Conservation (phyloP, 208 protist genomes). For the Acanthamoeba triangularis region DNA sequence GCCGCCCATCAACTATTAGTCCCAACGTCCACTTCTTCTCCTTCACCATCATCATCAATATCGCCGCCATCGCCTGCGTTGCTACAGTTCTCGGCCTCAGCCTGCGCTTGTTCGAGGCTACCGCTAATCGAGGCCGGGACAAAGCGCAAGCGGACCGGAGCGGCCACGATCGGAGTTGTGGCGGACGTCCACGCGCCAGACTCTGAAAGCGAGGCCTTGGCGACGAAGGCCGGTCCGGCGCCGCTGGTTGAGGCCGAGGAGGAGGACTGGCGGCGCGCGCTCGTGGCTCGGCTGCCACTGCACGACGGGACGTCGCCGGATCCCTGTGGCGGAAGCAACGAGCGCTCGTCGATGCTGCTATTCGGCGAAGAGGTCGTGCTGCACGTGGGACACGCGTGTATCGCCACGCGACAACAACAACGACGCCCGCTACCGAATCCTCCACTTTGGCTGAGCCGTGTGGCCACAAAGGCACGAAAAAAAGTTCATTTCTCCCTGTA, state of each 20-base stretch:
- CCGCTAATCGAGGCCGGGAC: too few relatives aligned
- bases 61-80: too few relatives aligned
- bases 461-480: too few relatives aligned
- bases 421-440: neutral
- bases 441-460: slow-evolving; percentile 1
- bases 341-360: neutral
- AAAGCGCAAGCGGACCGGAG: too few relatives aligned
- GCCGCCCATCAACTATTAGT: too few relatives aligned
- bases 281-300: neutral
- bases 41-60: too few relatives aligned
- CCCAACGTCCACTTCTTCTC: too few relatives aligned
- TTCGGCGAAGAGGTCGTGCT: slow-evolving; percentile 6
- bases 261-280: slow-evolving; percentile 9
- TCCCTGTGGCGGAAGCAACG: neutral
- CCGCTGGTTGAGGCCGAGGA: neutral
- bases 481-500: too few relatives aligned
- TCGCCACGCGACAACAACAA: neutral
- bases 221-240: neutral
- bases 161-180: too few relatives aligned
- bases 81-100: too few relatives aligned
- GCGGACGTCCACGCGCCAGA: too few relatives aligned
- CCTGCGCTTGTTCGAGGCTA: too few relatives aligned
- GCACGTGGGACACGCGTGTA: neutral
- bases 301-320: neutral
- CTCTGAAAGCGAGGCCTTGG: neutral